A percentile compares a stretch with the other conserved stretches of the same genome.
Conservation (phyloP, 768 basidiomycete species). For the Phaeotremella skinneri region DNA sequence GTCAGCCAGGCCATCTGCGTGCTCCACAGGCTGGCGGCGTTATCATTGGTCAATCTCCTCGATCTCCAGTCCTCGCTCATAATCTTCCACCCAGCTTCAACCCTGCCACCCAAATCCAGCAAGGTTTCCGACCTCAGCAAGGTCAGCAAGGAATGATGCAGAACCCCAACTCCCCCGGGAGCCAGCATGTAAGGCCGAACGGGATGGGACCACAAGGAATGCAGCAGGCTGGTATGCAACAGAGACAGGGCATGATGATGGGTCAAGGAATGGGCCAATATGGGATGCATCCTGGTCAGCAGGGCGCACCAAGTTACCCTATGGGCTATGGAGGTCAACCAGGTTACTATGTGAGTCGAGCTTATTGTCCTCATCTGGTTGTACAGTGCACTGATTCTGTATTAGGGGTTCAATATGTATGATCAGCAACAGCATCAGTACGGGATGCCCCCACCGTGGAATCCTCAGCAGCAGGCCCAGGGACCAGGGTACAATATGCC, state of each 20-base stretch:
- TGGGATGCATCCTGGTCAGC: slow-evolving; percentile 31
- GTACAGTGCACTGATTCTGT: background rate
- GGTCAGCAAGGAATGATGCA: slow-evolving; percentile 17
- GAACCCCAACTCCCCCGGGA: slow-evolving; percentile 14
- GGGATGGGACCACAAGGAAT: slow-evolving; percentile 21
- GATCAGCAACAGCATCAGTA: slow-evolving; percentile 30
- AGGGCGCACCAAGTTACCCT: slow-evolving; percentile 23
- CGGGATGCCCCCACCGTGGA: slow-evolving; percentile 32
- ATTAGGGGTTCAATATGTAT: slow-evolving; percentile 32
- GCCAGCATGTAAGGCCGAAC: slow-evolving; percentile 28
- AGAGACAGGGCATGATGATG: slow-evolving; percentile 19
- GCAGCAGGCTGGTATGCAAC: slow-evolving; percentile 26
- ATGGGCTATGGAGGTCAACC: slow-evolving; percentile 31
- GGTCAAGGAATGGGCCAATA: slow-evolving; percentile 26
- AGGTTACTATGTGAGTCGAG: slow-evolving; percentile 38
- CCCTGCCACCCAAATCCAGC: slow-evolving; percentile 31
- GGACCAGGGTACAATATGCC: slow-evolving; percentile 28
- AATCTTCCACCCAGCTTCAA: slow-evolving; percentile 28
- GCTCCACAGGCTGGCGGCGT: background rate
- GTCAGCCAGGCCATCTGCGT: slow-evolving; percentile 11
- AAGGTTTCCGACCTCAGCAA: slow-evolving; percentile 33
- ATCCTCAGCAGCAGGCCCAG: slow-evolving; percentile 36
- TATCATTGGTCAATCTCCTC: slow-evolving; percentile 13
- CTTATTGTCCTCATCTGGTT: slow-evolving; percentile 4
- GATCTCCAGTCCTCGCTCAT: slow-evolving; percentile 32